These are phyloP conservation scores for Colletotrichum brevisporum DNA, from an alignment of 2,329 filamentous ascomycete species.

Conservation along the genomic window DNA sequence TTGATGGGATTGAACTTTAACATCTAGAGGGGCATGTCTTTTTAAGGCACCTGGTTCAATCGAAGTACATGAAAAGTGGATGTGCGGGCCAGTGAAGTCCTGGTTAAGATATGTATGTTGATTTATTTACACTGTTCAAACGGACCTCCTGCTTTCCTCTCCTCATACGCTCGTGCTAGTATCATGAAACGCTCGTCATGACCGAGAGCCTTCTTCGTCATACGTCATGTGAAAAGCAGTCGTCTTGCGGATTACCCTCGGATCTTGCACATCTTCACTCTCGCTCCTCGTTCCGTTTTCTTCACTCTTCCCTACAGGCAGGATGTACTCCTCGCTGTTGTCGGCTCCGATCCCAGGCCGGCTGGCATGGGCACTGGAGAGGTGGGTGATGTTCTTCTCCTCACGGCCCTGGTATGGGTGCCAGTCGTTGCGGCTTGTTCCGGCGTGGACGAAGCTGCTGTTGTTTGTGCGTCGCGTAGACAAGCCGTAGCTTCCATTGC, in stretches of 20 bases:
- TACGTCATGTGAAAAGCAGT: constrained; percentile 54
- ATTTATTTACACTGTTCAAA: no score
- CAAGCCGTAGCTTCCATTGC: constrained; percentile 33
- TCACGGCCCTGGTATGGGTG: constrained; percentile 50
- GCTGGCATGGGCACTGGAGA: constrained; percentile 45
- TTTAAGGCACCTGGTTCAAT: no score
- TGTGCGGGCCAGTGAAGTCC: no score
- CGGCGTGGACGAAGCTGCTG: constrained; percentile 37
- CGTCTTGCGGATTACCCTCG: constrained; percentile 52
- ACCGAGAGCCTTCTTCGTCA: constrained; percentile 41
- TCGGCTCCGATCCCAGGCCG: constrained; percentile 42
- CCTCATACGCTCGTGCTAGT: no score
- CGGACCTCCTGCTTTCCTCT: background rate
- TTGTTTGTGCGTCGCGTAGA: constrained; percentile 24
- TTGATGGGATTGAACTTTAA: no score
- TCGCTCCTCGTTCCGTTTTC: constrained; percentile 21
- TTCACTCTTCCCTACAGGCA: constrained; percentile 44
- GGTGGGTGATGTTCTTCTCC: constrained; percentile 46
- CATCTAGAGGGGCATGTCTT: no score
- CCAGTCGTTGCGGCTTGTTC: constrained; percentile 49
- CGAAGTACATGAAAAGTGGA: no score
- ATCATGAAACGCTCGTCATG: background rate
- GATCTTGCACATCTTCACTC: constrained; percentile 38
- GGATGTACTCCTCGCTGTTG: constrained; percentile 53
- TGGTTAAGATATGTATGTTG: no score